Percentiles rank a stretch among this genome's conserved stretches.
These are phyloP conservation scores for Pezicula neosporulosa DNA, from an alignment of 2,329 filamentous ascomycete species.

Conservation along the genomic window DNA sequence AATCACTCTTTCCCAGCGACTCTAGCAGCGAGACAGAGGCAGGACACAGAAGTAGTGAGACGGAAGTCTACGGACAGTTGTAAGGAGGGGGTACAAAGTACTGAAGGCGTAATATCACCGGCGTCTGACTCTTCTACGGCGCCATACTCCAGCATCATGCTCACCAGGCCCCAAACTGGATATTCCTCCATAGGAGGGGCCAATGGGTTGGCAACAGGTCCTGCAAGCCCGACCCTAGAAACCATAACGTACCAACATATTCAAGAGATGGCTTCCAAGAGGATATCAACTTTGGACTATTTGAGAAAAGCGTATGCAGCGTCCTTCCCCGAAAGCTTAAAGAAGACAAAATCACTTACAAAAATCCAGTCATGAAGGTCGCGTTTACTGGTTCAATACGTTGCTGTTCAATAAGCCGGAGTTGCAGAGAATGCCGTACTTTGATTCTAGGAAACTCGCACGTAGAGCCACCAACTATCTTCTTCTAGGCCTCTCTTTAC, in stretches of 20 bases:
- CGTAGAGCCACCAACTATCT: constrained; percentile 92
- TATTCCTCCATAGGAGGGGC: constrained; percentile 15
- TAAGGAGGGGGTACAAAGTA: constrained; percentile 11
- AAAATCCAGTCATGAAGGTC: constrained; percentile 75
- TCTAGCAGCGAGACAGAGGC: background rate
- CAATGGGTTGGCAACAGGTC: constrained; percentile 13
- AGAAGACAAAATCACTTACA: constrained; percentile 3
- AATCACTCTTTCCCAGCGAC: constrained; percentile 9
- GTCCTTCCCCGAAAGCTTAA: background rate
- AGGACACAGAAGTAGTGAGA: constrained; percentile 3
- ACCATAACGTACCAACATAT: constrained; percentile 54
- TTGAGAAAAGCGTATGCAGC: constrained; percentile 78
- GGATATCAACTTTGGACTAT: constrained; percentile 92
- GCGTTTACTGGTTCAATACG: constrained; percentile 98
- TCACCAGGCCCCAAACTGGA: constrained; percentile 23
- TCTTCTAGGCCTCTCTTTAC: constrained; percentile 86
- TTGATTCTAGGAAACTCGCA: constrained; percentile 78
- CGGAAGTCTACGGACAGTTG: constrained; percentile 19
- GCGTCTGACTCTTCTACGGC: constrained; percentile 18
- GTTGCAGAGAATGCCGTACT: constrained; percentile 78
- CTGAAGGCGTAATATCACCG: constrained; percentile 11
- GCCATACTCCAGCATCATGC: constrained; percentile 25
- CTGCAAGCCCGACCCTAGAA: constrained; percentile 28
- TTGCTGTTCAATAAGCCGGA: constrained; percentile 84
- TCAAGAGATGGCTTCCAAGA: constrained; percentile 83